Conservation (phyloP, 768 basidiomycete genomes). For the Dendrothele bispora region DNA sequence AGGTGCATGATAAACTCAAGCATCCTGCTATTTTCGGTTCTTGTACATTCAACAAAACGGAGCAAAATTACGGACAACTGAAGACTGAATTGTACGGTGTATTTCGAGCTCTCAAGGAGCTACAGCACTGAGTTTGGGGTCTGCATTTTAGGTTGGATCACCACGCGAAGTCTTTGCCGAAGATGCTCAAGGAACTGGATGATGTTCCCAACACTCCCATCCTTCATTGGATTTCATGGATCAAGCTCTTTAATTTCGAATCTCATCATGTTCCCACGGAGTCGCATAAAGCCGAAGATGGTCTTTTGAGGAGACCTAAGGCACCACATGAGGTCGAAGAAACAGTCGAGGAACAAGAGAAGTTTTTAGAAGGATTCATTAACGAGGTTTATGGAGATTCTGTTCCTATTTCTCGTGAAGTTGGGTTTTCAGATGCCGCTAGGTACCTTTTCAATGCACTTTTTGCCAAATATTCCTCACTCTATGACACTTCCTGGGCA, state of each 20-base stretch:
- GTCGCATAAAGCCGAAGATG: slow-evolving; percentile 31
- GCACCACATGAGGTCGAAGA: slow-evolving; percentile 12
- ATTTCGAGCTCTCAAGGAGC: slow-evolving; percentile 26
- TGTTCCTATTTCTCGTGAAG: no score
- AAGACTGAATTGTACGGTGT: slow-evolving; percentile 39
- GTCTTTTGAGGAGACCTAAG: slow-evolving; percentile 23
- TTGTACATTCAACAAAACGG: slow-evolving; percentile 29
- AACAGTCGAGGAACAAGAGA: slow-evolving; percentile 29
- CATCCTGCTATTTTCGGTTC: slow-evolving; percentile 28
- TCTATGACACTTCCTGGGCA: no score
- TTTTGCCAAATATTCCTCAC: not conserved
- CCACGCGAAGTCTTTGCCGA: slow-evolving; percentile 32
- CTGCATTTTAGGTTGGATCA: slow-evolving; percentile 30
- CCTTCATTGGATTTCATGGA: slow-evolving; percentile 35
- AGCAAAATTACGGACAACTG: slow-evolving; percentile 32
- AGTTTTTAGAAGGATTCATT: slow-evolving; percentile 23
- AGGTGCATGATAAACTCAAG: slow-evolving; percentile 19
- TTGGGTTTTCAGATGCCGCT: not conserved
- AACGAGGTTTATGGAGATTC: no score
- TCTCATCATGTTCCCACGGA: slow-evolving; percentile 33
- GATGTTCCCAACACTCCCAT: slow-evolving; percentile 31
- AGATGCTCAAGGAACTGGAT: slow-evolving; percentile 36
- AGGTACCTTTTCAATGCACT: not conserved
- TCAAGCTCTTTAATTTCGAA: slow-evolving; percentile 34
- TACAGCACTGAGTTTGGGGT: slow-evolving; percentile 28